Evolutionary conservation across 257 asterid species (phyloP), one percentile per base, ranked within the genome.

Genomic region (Forsythia viridissima): DNA sequence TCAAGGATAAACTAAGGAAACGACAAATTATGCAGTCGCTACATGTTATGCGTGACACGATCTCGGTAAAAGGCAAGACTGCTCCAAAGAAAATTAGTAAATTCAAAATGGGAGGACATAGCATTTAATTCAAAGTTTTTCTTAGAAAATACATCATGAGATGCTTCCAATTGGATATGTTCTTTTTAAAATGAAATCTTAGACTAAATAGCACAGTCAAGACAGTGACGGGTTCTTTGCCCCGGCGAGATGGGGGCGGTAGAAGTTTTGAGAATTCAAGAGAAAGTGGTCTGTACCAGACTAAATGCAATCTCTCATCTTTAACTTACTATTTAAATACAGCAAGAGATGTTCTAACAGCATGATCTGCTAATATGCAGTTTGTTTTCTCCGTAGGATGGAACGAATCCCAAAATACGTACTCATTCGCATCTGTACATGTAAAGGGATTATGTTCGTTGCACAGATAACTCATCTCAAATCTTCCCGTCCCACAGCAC

Each of bases 331-430:
- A 48, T 1, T 3, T 15, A 48, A 48, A 48, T 13, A 48, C 4
- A 4, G 57, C n/a, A 48, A 48, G 16, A 21, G 39, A 63, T 9
- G 70, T 63, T 24, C 72, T 83, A 10, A 79, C 9, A 6, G 79
- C 41, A 51, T 82, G 75, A 20, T 80, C 80, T 37, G 80, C 70
- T 65, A 87, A 34, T 16, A 87, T 70, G 18, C 61, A 63, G 40
- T 82, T 87, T 1, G 90, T 82, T 76, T 70, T 87, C 73, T 84
- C 81, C 0, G 87, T 82, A 0, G 85, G 88, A 74, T 87, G 90
- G 68, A 84, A 87, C 3, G 88, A 81, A 6, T 87, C 90, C 88
- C 88, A 87, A 37, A 87, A 87, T 0, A 87, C 83, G 4, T 80
- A 87, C 73, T 84, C 76, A 4, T 74, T 78, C 59, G 90, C 90